These are phyloP conservation scores for Trametes coccinea DNA, from an alignment of 768 basidiomycete species.

Conservation along the genomic window DNA sequence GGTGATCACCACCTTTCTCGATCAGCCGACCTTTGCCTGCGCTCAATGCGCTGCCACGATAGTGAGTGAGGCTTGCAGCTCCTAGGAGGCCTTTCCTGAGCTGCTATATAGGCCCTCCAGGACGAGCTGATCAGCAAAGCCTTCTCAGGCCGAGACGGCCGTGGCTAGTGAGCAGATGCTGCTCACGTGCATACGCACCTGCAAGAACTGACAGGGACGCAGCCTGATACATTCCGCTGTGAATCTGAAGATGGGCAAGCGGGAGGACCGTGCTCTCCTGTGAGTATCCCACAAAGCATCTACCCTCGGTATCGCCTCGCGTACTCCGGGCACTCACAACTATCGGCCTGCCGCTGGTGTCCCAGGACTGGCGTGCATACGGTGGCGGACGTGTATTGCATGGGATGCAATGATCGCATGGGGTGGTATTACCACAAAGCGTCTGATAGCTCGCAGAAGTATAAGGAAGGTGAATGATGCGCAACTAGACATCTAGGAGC, in stretches of 20 bases:
- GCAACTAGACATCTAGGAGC: not conserved
- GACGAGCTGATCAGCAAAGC: constrained; percentile 85
- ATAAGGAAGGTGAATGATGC: constrained; percentile 71
- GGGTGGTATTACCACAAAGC: constrained; percentile 88
- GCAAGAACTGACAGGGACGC: constrained; percentile 8
- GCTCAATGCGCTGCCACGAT: constrained; percentile 69
- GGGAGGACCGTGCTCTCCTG: constrained; percentile 76
- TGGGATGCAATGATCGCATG: constrained; percentile 75
- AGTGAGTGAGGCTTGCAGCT: constrained; percentile 35
- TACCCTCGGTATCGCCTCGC: too few species aligned
- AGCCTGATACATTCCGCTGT: constrained; percentile 79
- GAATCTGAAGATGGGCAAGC: constrained; percentile 71
- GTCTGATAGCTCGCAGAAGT: constrained; percentile 73
- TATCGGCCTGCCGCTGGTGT: not conserved
- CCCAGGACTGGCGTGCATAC: constrained; percentile 76
- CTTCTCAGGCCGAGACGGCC: constrained; percentile 80
- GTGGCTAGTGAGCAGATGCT: constrained; percentile 61
- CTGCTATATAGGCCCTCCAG: constrained; percentile 59
- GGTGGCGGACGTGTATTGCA: constrained; percentile 78
- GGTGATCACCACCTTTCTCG: constrained; percentile 60
- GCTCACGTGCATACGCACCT: constrained; percentile 17
- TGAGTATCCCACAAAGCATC: constrained; percentile 32
- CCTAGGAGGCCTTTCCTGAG: too few species aligned
- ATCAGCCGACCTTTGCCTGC: constrained; percentile 71
- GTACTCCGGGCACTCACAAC: not conserved